Evolutionary conservation across 257 asterid genomes (phyloP), one percentile per base, ranked within the genome.

Genomic region (Plantago major): DNA sequence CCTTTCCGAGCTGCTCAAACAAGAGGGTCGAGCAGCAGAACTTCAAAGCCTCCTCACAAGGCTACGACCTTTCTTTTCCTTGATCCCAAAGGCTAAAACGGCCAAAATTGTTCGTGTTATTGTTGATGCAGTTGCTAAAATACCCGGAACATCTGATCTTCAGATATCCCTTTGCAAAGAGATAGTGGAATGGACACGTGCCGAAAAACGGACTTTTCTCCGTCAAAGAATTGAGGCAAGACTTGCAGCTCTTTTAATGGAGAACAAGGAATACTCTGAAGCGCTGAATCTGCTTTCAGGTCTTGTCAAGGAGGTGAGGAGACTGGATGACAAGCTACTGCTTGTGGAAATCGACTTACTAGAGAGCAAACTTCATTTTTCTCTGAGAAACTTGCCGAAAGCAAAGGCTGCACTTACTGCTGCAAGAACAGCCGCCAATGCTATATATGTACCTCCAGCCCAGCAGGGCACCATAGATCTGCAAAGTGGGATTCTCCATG

Each of bases 401-500:
- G 86, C 89, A 17, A 82, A 82, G 62, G 89, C 89, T 51, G 81
- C 89, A 63, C 82, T 82, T 28, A 82, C 89, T 42, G 89, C 89
- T 30, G 89, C 89, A 62, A 75, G 89, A 63, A 82, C 89, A 13
- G 89, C 89, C 8, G 89, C 89, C 15, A 82, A 82, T 55, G 89
- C 89, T 7, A 78, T 82, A 12, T 82, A 82, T 9, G 86, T 82
- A 15, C 89, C 89, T 42, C 89, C 89, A 49, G 89, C 89, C 13
- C 89, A 80, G 73, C 88, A 82, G 76, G 88, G 88, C 15, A 74
- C 72, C 3, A 82, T 82, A 14, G 88, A 82, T 72, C 51, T 79
- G 57, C 88, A 82, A 51, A 82, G 88, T 65, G 88, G 88, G 15
- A 82, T 76, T 58, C 85, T 82, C 38, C 88, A 82, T 44, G 88